Evolutionary conservation across 306 rosid genomes (phyloP), one percentile per base, ranked within the genome.

Genomic region (Cicer yamashitae): DNA sequence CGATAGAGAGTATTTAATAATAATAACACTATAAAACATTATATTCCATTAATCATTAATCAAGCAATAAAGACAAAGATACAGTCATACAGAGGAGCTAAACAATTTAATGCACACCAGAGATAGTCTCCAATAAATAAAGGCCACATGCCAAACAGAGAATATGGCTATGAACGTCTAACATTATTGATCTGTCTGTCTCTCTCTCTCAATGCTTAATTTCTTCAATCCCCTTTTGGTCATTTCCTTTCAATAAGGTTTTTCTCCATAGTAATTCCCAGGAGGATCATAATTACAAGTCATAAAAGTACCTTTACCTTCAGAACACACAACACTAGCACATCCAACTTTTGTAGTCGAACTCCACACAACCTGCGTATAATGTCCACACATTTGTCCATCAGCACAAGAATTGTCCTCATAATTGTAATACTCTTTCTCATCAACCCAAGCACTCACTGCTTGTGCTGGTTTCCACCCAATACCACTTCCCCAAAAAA

Each of bases 251-350:
- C 82, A 93, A 41, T 91, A 94, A 70, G 98, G 98, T 54, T 76
- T 87, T 67, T 91, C 96, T 34, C 97, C 93, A 68, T 77, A 61
- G 67, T 91, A 94, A 59, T 94, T 94, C 1, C 98, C 98, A 7
- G 97, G 97, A 78, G 96, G 98, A 72, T 94, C 96, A 64, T 94
- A 94, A 65, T 92, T 94, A 64, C 98, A 94, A 43, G 89, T 84
- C 79, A 94, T 91, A 75, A 94, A 94, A 20, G 82, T 82, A 1
- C 98, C 98, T 74, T 65, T 73, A 2, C 83, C 93, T 4, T 70
- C 82, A 1, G 44, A 15, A 38, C 98, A 94, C 4, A 37, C 83
- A 8, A 91, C 96, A 13, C 53, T 68, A 3, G 98, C 96, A 10
- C 97, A 94, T 7, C 98, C 98, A 38, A 91, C 81, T 52, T 70